These are phyloP conservation scores for Ceratocystis colombiana DNA, from an alignment of 2,329 filamentous ascomycete genomes.

Conservation along the genomic window DNA sequence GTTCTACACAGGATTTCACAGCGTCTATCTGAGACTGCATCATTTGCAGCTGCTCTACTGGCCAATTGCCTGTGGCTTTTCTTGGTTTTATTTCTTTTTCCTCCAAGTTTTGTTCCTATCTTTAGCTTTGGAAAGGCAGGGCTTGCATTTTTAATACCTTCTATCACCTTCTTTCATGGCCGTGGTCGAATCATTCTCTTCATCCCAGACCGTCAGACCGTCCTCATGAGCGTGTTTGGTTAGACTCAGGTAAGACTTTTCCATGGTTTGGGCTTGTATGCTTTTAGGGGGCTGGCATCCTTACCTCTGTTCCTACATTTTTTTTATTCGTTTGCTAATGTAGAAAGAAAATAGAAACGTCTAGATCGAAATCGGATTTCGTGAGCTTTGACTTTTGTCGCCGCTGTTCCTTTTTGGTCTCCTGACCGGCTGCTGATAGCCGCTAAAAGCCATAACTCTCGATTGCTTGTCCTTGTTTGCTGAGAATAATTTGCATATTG, in stretches of 20 bases:
- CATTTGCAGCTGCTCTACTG: not conserved
- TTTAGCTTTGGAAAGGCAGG: not conserved
- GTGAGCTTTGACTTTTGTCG: not conserved
- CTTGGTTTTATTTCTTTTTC: not conserved
- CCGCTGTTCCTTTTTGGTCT: not conserved
- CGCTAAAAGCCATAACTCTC: not conserved
- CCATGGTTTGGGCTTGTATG: not conserved
- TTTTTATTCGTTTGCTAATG: slow-evolving; percentile 6
- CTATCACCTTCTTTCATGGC: not conserved
- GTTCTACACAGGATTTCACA: not conserved
- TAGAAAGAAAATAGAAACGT: slow-evolving; percentile 2
- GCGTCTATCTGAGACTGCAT: not conserved
- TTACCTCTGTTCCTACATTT: not conserved
- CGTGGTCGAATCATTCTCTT: no score
- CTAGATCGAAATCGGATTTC: slow-evolving; percentile 5
- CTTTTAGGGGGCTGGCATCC: not conserved
- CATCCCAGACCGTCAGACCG: not conserved
- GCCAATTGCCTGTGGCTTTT: not conserved
- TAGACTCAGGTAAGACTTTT: not conserved
- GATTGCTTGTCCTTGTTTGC: not conserved
- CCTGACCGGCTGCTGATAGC: slow-evolving; percentile 1
- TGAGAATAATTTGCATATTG: not conserved
- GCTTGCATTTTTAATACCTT: not conserved
- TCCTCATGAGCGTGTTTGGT: not conserved
- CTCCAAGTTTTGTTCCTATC: not conserved